Evolutionary conservation across 495 filamentous ascomycete species (phyloP).

Genomic region (Trypethelium eluteriae): DNA sequence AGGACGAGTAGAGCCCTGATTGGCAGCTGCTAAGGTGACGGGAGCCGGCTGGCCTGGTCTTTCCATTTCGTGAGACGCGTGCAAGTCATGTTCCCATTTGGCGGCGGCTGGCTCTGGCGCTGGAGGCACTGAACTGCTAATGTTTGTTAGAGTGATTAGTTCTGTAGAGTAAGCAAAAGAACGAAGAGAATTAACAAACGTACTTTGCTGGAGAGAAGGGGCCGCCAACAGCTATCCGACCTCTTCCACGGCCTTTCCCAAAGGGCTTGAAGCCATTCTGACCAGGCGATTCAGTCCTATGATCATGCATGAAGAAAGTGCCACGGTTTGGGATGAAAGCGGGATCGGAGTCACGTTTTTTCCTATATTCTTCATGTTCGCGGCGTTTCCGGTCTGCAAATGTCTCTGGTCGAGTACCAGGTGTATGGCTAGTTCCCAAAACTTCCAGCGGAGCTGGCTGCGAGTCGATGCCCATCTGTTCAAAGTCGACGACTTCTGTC

Average conservation of each 20-base stretch:
- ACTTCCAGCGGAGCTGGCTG: not conserved
- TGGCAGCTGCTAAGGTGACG: not conserved
- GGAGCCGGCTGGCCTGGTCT: not conserved
- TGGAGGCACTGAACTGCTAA: constrained; percentile 36
- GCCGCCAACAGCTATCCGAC: constrained; percentile 44
- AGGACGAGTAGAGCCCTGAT: not conserved
- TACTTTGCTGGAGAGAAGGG: constrained; percentile 55
- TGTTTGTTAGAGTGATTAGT: constrained; percentile 13
- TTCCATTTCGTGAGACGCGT: constrained; percentile 51
- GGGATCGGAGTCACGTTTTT: constrained; percentile 80
- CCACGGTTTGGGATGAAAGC: constrained; percentile 92
- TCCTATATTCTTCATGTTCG: constrained; percentile 85
- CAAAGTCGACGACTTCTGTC: constrained; percentile 57
- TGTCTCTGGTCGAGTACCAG: constrained; percentile 37
- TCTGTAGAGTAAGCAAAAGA: not conserved
- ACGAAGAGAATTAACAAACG: constrained; percentile 23
- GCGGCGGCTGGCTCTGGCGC: constrained; percentile 54
- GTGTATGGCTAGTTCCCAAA: not conserved
- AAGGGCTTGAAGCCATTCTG: constrained; percentile 70
- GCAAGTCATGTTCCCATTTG: constrained; percentile 91
- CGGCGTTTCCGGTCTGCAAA: constrained; percentile 62
- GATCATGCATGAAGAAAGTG: constrained; percentile 95
- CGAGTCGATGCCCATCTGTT: constrained; percentile 42
- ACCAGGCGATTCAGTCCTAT: constrained; percentile 64
- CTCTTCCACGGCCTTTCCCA: constrained; percentile 51